Base-by-base conservation (phyloP, 2,329 filamentous ascomycete genomes). In the Ceratocystis cubensis region DNA sequence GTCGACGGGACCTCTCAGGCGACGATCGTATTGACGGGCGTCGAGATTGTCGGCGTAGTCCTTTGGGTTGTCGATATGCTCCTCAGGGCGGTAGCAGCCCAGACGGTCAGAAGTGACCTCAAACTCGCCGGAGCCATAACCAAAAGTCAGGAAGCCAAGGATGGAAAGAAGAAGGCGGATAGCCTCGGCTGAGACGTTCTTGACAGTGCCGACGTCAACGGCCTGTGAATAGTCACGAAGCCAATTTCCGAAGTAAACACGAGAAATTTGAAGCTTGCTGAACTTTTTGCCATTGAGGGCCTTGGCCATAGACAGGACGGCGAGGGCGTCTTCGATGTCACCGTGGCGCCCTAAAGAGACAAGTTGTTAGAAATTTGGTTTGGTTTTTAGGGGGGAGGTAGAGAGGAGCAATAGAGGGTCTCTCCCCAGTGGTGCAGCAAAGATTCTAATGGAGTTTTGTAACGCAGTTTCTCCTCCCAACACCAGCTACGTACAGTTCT, bases 241-340 rank as follows among this genome's bases (percentile, higher is more conserved):
- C 92, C 92, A 96, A 79, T 96, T 96, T 70, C 92, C 92, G 78
- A 96, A 96, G 79, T 96, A 96, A 70, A 95, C 89, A 69, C 91
- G 85, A 70, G 92, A 89, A 69, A 96, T 88, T 73, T 87, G 88
- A 73, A 96, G 84, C 78, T 94, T 94, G 79, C 83, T 85, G 77
- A 96, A 96, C 73, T 92, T 95, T 79, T 92, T 91, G 71, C 79
- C 78, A 70, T 78, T 79, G 69, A 80, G 75, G 71, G 78, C 78
- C 61, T 75, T 77, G 64, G 80, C 80, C 76, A 82, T 80, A 61
- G 86, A 77, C 33, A 96, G 80, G 68, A 83, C 86, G 68, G 96
- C 84, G 66, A 96, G 84, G 44, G 88, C 87, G 79, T 96, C 92
- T 79, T 96, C 92, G 72, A 96, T 95, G 76, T 96, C 92, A 73